Conservation (phyloP, 1,284 basidiomycete genomes). For the Volvariella volvacea region DNA sequence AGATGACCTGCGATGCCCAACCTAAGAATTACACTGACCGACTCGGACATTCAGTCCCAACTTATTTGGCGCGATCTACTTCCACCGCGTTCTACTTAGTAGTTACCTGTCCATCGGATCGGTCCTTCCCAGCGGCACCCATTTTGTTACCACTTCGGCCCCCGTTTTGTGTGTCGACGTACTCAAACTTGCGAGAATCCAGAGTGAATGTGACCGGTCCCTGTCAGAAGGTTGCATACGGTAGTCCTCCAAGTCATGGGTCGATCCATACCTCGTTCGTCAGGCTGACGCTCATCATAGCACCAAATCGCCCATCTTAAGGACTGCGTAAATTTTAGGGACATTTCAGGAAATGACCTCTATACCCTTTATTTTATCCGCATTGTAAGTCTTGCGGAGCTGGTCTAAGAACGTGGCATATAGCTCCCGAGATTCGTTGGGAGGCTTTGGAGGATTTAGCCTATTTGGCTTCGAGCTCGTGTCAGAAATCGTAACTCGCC, state of each 20-base stretch:
- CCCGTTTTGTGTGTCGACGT: conserved; percentile 17
- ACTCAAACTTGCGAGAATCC: conserved; percentile 64
- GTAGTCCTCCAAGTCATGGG: conserved; percentile 7
- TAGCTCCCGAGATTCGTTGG: conserved; percentile 60
- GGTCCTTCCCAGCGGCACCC: background rate
- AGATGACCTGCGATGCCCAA: no score
- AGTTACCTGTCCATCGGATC: background rate
- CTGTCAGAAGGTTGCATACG: conserved; percentile 28
- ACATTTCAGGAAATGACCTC: conserved; percentile 1
- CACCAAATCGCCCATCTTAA: conserved; percentile 84
- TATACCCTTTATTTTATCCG: conserved; percentile 75
- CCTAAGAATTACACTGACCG: no score
- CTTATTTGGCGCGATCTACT: no score
- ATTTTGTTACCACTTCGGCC: background rate
- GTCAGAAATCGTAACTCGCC: conserved; percentile 65
- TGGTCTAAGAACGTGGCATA: conserved; percentile 70
- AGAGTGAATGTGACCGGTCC: conserved; percentile 81
- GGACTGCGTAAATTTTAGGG: background rate
- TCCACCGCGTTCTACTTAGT: no score
- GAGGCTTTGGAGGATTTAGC: conserved; percentile 34
- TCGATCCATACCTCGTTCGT: conserved; percentile 67
- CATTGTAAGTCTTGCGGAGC: conserved; percentile 57
- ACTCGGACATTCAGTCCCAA: no score
- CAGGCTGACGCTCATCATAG: conserved; percentile 87
- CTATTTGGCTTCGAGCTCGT: conserved; percentile 1